Base-by-base conservation (phyloP, 257 asterid species). In the Handroanthus guayacan region DNA sequence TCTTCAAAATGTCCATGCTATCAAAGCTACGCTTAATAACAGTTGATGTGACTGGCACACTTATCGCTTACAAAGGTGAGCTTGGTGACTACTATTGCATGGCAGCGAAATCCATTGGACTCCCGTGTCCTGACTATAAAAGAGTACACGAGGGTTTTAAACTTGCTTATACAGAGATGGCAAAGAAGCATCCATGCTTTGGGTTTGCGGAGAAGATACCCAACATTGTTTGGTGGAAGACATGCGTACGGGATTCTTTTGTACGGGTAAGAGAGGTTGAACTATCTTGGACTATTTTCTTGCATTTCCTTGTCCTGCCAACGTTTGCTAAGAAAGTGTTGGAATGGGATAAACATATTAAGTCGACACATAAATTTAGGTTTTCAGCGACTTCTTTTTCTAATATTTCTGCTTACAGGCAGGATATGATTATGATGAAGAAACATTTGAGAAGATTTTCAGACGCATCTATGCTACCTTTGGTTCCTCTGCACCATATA, bases 21-120 rank as follows among this genome's bases (percentile, higher is more conserved):
- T 57, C 80, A 9, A 95, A 84, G 78, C 83, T 95, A 64, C 94
- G 96, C 2, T 83, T 94, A 78, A 75, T 95, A 79, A 95, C 98
- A 1, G 87, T 95, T 78, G 99, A 95, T 85, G 99, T 95, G 72
- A 95, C 99, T 3, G 99, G 99, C 61, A 95, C 99, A 3, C 89
- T 95, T 75, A 81, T 95, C 61, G 99, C 99, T 75, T 95, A 95
- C 88, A 95, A 95, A 84, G 99, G 99, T 79, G 93, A 95, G 83
- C 97, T 95, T 48, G 99, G 99, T 14, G 99, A 95, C 86, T 95
- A 95, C 85, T 95, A 95, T 77, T 95, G 99, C 87, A 91, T 95
- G 97, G 98, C 99, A 70, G 99, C 99, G 76, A 95, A 95, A 80
- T 84, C 99, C 14, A 83, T 82, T 63, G 99, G 99, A 63, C 92